Conservation (phyloP, 495 filamentous ascomycete genomes). For the Evernia prunastri region DNA sequence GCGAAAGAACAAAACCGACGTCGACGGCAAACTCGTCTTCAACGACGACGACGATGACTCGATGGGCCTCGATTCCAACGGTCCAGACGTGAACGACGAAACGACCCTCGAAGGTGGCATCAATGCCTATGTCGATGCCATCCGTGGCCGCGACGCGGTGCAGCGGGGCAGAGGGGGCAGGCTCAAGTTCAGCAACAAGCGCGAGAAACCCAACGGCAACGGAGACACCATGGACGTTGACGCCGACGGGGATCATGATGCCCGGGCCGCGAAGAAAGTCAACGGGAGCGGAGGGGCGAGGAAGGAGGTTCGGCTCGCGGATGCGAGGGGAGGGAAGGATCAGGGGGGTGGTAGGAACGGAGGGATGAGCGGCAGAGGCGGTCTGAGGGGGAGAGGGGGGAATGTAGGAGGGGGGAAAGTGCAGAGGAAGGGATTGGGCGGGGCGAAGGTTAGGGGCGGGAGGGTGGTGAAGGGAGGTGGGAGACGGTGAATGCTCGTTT, state of each 20-base stretch:
- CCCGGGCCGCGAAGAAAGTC: constrained; percentile 28
- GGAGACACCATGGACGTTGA: constrained; percentile 47
- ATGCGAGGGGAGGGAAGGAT: constrained; percentile 49
- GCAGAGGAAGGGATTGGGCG: constrained; percentile 23
- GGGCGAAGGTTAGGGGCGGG: constrained; percentile 16
- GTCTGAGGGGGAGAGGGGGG: constrained; percentile 24
- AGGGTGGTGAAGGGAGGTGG: constrained; percentile 14
- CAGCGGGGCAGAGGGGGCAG: constrained; percentile 75
- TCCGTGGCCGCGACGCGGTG: constrained; percentile 75
- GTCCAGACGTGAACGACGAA: constrained; percentile 23
- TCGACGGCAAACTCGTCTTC: constrained; percentile 86
- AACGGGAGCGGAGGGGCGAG: constrained; percentile 38
- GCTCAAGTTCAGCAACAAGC: constrained; percentile 74
- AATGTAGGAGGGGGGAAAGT: constrained; percentile 30
- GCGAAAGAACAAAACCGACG: constrained; percentile 53
- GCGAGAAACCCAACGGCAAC: constrained; percentile 66
- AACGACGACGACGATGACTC: constrained; percentile 45
- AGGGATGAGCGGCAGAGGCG: constrained; percentile 17
- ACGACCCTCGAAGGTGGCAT: constrained; percentile 53
- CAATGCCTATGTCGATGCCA: constrained; percentile 85
- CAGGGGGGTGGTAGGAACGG: constrained; percentile 27
- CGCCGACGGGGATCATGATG: constrained; percentile 29
- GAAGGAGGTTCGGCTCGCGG: constrained; percentile 31
- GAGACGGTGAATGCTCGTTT: neutral
- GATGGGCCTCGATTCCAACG: constrained; percentile 20